Evolutionary conservation across 805 yeast genomes (phyloP).

Genomic region (Tetrapisispora arboricola): DNA sequence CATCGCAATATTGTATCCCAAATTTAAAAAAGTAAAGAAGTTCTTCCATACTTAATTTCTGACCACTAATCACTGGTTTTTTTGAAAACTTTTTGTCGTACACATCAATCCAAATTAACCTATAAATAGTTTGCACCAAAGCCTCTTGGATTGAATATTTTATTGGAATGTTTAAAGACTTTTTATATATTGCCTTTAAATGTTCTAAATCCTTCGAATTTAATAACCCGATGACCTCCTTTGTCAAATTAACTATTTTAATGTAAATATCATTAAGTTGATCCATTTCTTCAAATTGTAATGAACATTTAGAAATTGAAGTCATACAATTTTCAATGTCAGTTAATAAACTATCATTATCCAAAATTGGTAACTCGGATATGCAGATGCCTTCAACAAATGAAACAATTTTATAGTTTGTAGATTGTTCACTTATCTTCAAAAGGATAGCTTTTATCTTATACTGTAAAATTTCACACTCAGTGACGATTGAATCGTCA

Average conservation of each 20-base stretch:
- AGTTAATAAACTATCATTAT: slow-evolving; percentile 1
- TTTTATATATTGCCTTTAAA: slow-evolving; percentile 6
- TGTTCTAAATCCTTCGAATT: slow-evolving; percentile 2
- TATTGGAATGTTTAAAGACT: slow-evolving; percentile 10
- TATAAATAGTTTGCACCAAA: slow-evolving; percentile 4
- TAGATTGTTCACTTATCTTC: not conserved
- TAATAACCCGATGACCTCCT: slow-evolving; percentile 3
- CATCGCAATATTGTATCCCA: slow-evolving; percentile 15
- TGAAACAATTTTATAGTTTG: not conserved
- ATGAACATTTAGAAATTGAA: slow-evolving; percentile 3
- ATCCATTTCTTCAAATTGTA: slow-evolving; percentile 11
- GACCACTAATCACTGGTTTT: too few species aligned
- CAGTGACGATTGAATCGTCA: not conserved
- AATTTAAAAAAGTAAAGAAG: slow-evolving; percentile 9
- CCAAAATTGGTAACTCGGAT: slow-evolving; percentile 2
- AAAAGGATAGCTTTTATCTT: not conserved
- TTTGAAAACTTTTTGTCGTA: slow-evolving; percentile 8
- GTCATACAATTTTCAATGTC: slow-evolving; percentile 2
- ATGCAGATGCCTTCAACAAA: slow-evolving; percentile 7
- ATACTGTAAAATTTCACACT: not conserved
- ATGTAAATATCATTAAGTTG: slow-evolving; percentile 4
- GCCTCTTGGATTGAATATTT: not conserved
- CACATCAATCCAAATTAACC: slow-evolving; percentile 18
- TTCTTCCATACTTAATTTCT: not conserved
- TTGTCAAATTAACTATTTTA: slow-evolving; percentile 4